Evolutionary conservation across 2,329 filamentous ascomycete genomes (phyloP).

Genomic region (Ophiostoma piceae): DNA sequence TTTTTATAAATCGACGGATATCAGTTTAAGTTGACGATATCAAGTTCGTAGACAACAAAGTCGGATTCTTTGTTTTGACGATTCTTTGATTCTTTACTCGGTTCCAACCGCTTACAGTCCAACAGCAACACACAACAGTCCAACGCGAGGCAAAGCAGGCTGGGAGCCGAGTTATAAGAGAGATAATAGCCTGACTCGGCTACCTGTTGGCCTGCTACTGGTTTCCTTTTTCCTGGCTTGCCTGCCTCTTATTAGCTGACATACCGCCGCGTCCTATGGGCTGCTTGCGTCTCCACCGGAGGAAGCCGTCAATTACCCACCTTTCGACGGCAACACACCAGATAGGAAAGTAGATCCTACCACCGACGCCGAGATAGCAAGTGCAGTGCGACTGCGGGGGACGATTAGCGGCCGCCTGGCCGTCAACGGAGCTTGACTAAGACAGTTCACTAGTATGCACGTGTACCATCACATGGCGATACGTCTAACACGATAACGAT

Average conservation of each 20-base stretch:
- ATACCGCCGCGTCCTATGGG: background rate
- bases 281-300: background rate
- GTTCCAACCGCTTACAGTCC: background rate
- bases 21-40: background rate
- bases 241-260: background rate
- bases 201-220: background rate
- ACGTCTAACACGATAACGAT: background rate
- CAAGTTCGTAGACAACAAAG: background rate
- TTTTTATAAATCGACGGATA: background rate
- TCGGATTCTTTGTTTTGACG: background rate
- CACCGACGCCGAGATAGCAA: slow-evolving; percentile 17
- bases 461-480: background rate
- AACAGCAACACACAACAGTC: background rate
- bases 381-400: slow-evolving; percentile 3
- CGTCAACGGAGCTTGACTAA: background rate
- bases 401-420: background rate
- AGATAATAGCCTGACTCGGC: background rate
- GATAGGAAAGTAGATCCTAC: slow-evolving; percentile 10
- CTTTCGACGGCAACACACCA: background rate
- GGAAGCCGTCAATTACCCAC: background rate
- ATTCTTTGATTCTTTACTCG: background rate
- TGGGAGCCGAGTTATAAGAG: background rate
- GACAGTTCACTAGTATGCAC: background rate
- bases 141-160: background rate
- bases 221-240: background rate